Percentiles rank a stretch among this genome's conserved stretches.
Evolutionary conservation across 2,329 filamentous ascomycete species (phyloP).

Genomic region (Cyphellophora europaea): DNA sequence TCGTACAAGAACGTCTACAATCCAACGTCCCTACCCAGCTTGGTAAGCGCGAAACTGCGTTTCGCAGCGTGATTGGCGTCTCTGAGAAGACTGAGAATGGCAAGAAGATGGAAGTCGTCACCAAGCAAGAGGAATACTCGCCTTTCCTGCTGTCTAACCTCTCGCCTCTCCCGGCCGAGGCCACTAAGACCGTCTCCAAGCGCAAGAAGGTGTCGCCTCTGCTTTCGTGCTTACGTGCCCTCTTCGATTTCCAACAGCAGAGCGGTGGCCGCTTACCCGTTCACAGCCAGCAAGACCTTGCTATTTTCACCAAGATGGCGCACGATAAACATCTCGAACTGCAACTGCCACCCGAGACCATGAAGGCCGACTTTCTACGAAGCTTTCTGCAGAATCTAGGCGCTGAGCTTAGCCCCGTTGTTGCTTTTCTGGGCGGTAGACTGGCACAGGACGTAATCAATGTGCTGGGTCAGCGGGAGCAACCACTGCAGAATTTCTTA

Average conservation of each 20-base stretch:
- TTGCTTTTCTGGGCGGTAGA: conserved; percentile 80
- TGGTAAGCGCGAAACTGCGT: conserved; percentile 59
- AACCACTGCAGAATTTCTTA: conserved; percentile 91
- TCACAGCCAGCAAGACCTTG: conserved; percentile 55
- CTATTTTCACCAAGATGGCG: conserved; percentile 66
- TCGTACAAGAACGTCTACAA: conserved; percentile 74
- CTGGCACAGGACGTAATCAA: conserved; percentile 97
- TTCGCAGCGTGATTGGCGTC: conserved; percentile 64
- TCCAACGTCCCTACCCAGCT: conserved; percentile 59
- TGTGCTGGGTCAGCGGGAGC: conserved; percentile 79
- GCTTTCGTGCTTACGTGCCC: conserved; percentile 74
- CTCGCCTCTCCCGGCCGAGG: conserved; percentile 63
- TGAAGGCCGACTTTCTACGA: conserved; percentile 63
- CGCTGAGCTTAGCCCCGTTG: conserved; percentile 75
- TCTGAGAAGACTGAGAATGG: conserved; percentile 58
- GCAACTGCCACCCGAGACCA: conserved; percentile 56
- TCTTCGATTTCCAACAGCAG: conserved; percentile 74
- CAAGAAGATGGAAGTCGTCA: conserved; percentile 74
- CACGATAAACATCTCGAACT: conserved; percentile 70
- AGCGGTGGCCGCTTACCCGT: conserved; percentile 46
- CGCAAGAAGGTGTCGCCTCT: conserved; percentile 69
- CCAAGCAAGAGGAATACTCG: conserved; percentile 83
- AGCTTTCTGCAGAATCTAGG: conserved; percentile 81
- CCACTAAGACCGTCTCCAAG: conserved; percentile 57
- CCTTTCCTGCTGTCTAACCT: conserved; percentile 79